phyloP scores from a whole-genome alignment of 208 protist species.

The Jaenimonas drosophilae region DNA sequence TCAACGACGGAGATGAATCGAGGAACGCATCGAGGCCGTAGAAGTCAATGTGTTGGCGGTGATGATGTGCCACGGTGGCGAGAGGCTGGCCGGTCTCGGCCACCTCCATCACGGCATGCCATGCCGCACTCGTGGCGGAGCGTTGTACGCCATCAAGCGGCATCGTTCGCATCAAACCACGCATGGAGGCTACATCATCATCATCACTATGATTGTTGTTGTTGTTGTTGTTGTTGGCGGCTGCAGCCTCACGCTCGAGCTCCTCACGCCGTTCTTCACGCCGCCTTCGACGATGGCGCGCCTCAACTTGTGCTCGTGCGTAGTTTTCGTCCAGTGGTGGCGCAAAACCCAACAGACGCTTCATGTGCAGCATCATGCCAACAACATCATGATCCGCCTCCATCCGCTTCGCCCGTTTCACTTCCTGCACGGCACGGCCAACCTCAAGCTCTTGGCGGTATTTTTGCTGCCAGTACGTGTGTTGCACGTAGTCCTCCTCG shows the following conservation, averaged over 20 bases:
- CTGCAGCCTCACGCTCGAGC: background rate
- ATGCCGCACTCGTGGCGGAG: constrained; percentile 22
- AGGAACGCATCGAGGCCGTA: constrained; percentile 79
- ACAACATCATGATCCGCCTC: constrained; percentile 54
- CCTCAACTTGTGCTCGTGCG: constrained; percentile 21
- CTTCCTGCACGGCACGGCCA: constrained; percentile 54
- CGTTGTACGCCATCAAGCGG: background rate
- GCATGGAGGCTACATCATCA: no score
- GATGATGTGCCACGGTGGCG: constrained; percentile 56
- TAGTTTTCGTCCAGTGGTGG: constrained; percentile 39
- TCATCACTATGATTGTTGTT: no score
- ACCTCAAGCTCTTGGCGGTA: constrained; percentile 70
- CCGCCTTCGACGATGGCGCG: constrained; percentile 11
- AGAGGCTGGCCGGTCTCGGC: constrained; percentile 54
- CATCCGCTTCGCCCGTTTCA: constrained; percentile 31
- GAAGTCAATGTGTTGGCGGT: constrained; percentile 63
- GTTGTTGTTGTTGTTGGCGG: background rate
- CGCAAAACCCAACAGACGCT: constrained; percentile 34
- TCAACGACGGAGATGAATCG: constrained; percentile 48
- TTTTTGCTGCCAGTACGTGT: constrained; percentile 30
- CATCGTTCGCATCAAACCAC: no score
- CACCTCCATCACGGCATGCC: constrained; percentile 56
- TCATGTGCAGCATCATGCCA: constrained; percentile 19
- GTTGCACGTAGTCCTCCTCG: constrained; percentile 18
- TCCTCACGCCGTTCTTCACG: background rate